Evolutionary conservation across 768 basidiomycete genomes (phyloP).

Genomic region (Panaeolus cyanescens): DNA sequence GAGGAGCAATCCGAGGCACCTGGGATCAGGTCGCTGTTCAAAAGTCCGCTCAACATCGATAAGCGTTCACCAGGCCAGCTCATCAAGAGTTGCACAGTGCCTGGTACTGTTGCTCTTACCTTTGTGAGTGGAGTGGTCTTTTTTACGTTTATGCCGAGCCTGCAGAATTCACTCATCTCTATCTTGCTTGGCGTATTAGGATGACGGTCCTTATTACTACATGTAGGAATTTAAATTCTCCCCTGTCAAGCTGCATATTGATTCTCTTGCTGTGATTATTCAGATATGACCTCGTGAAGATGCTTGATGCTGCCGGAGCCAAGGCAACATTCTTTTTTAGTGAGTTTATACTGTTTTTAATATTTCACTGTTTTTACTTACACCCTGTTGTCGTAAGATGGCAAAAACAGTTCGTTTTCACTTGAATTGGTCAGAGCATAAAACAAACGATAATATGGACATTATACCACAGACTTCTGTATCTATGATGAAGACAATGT

Average conservation of each 20-base stretch:
- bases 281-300: conserved; percentile 36
- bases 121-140: conserved; percentile 36
- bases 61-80: conserved; percentile 25
- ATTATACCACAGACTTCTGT: conserved; percentile 27
- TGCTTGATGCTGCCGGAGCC: conserved; percentile 31
- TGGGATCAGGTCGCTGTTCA: background rate
- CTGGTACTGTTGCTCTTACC: conserved; percentile 41
- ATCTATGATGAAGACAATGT: conserved; percentile 36
- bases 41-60: background rate
- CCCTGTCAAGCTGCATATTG: no score
- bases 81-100: conserved; percentile 33
- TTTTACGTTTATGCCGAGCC: background rate
- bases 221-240: conserved; percentile 28
- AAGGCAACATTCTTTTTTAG: conserved; percentile 49
- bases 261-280: no score
- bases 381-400: conserved; percentile 28
- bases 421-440: no score
- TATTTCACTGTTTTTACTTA: no score
- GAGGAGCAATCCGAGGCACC: background rate
- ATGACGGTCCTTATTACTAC: conserved; percentile 44
- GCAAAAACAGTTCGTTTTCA: conserved; percentile 30
- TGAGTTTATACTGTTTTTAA: no score
- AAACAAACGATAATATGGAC: no score
- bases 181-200: conserved; percentile 22
- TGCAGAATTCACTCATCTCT: no score